phyloP scores from a whole-genome alignment of 345 rosid species.

The thale cress (Arabidopsis thaliana) region DNA sequence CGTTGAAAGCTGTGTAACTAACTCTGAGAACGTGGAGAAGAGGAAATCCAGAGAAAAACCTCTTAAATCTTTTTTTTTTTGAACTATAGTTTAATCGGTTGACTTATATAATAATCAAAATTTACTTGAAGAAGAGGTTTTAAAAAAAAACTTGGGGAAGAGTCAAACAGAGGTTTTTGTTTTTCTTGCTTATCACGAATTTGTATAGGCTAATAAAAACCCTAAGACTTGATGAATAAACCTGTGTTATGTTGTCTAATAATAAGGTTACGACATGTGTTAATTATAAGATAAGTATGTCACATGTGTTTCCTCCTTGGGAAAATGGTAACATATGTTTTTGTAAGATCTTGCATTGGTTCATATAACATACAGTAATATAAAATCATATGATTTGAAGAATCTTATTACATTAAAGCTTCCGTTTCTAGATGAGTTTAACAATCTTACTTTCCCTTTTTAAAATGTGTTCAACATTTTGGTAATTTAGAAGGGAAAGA shows the following conservation, averaged over 20 bases:
- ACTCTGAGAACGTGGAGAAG: neutral
- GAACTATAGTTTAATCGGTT: neutral
- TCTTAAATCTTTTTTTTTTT: neutral
- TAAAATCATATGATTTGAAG: neutral
- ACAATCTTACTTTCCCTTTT: neutral
- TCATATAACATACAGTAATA: no score
- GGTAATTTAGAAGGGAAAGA: neutral
- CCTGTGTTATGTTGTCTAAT: neutral
- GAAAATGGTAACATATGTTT: neutral
- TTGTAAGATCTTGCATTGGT: neutral
- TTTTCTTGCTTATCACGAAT: neutral
- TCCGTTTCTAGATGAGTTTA: neutral
- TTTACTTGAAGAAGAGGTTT: slow-evolving; percentile 8
- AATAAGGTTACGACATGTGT: neutral
- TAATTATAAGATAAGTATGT: neutral
- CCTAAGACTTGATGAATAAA: neutral
- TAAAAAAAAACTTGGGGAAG: neutral
- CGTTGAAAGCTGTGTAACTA: neutral
- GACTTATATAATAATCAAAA: neutral
- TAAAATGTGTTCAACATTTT: neutral
- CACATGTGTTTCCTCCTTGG: neutral
- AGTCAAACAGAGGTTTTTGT: neutral
- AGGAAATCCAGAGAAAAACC: slow-evolving; percentile 2
- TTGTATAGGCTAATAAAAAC: neutral
- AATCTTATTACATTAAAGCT: neutral